Evolutionary conservation across 202 grass and related monocot species (phyloP).

Genomic region (Miscanthus sacchariflorus): DNA sequence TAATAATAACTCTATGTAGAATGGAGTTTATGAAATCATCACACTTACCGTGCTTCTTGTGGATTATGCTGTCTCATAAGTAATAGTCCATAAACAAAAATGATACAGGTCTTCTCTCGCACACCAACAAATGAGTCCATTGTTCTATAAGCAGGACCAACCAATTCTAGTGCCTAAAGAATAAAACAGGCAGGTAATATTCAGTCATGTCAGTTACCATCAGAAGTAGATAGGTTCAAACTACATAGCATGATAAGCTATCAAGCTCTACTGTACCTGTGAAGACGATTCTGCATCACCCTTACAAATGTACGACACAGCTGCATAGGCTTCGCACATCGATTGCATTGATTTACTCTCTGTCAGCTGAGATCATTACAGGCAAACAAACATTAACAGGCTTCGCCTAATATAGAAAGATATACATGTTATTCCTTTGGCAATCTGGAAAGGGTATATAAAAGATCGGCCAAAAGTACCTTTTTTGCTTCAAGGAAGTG

Average conservation of each 20-base stretch:
- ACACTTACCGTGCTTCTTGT: slow-evolving; percentile 88
- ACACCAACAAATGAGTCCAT: slow-evolving; percentile 98
- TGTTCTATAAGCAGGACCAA: slow-evolving; percentile 89
- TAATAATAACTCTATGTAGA: no score
- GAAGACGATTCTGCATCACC: slow-evolving; percentile 91
- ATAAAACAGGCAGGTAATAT: slow-evolving; percentile 32
- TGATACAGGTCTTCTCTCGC: slow-evolving; percentile 96
- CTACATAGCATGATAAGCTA: background rate
- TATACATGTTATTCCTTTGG: slow-evolving; percentile 13
- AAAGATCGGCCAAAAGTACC: slow-evolving; percentile 42
- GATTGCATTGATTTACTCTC: slow-evolving; percentile 95
- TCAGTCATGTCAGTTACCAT: slow-evolving; percentile 1
- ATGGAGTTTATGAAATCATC: slow-evolving; percentile 21
- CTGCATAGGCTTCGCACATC: slow-evolving; percentile 96
- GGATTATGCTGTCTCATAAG: slow-evolving; percentile 99
- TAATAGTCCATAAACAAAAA: slow-evolving; percentile 97
- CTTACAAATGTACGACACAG: slow-evolving; percentile 77
- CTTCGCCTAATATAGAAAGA: slow-evolving; percentile 17
- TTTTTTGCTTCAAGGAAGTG: slow-evolving; percentile 89
- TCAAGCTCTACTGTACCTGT: slow-evolving; percentile 56
- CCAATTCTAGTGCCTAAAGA: slow-evolving; percentile 88
- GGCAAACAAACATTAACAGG: slow-evolving; percentile 35
- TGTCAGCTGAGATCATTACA: slow-evolving; percentile 70
- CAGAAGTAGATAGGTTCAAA: slow-evolving; percentile 16
- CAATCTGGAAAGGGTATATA: background rate